Base-by-base conservation (phyloP, 768 basidiomycete genomes). In the Leucogyrophana mollusca region DNA sequence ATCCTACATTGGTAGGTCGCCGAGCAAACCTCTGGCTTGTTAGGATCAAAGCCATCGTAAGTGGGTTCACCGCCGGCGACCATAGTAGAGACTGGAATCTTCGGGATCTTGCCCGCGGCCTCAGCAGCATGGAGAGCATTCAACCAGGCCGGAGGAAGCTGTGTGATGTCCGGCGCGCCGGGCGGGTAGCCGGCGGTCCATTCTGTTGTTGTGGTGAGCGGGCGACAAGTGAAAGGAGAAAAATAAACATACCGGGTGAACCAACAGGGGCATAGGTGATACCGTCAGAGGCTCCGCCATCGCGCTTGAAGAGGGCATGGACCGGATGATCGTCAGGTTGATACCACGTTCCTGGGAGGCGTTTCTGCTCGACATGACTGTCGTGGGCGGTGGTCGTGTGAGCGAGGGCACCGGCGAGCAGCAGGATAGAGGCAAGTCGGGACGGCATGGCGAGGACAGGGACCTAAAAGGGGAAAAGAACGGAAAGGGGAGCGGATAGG, bases 91-190 rank as follows among this genome's bases (percentile, higher is more conserved):
- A 66, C 53, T 2, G 84, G 78, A 47, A 93, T 70, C 51, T 80
- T 61, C 1, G 94, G 93, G 43, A 95, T 87, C 53, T 77, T 79
- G 24, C 88, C 85, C 4, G 83, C 79, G 1, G 73, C 58, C 14
- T 84, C 71, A n/a, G 86, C 88, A 14, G 70, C 73, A 40, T 78
- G 72, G 51, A 94, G 73, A 5, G 90, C 87, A 56, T 79, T 76
- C 21, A 79, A 57, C 94, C 94, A 96, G 23, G 67, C 70, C 47
- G 73, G 61, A 11, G 92, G 92, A 47, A 90, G 70, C 7, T 57
- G 50, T 25, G 62, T 59, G 0, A 72, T 60, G 49, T 83, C 76
- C n/a, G 82, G 79, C 6, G 69, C 64, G n/a, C 47, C 47, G 13
- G 49, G 34, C 9, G 91, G 90, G 63, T 78, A 92, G 17, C 71